Conservation (phyloP, 2,329 filamentous ascomycete genomes). For the Botrytis deweyae region DNA sequence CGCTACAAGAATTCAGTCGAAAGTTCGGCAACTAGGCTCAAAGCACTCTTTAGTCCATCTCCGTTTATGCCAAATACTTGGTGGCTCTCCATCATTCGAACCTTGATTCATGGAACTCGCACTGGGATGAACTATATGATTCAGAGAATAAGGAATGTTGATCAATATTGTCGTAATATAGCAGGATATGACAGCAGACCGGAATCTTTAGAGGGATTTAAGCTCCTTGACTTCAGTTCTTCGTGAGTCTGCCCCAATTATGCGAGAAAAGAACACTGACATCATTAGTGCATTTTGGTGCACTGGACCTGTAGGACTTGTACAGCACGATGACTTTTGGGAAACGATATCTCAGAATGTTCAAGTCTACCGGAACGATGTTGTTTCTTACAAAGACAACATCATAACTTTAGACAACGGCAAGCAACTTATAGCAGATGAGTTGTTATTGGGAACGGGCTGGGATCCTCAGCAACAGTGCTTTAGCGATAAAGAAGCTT, state of each 20-base stretch:
- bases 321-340: constrained; percentile 36
- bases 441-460: constrained; percentile 1
- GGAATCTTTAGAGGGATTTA: not conserved
- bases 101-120: not conserved
- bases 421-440: not conserved
- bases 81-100: constrained; percentile 1
- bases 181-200: constrained; percentile 8
- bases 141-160: not conserved
- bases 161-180: constrained; percentile 4
- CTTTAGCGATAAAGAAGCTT: not conserved
- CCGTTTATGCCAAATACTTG: constrained; percentile 7
- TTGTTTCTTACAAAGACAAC: constrained; percentile 22
- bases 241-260: not conserved
- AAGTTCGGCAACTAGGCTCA: constrained; percentile 2
- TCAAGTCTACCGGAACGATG: constrained; percentile 17
- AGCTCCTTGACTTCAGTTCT: constrained; percentile 1
- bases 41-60: constrained; percentile 16
- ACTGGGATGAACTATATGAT: constrained; percentile 12
- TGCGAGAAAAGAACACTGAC: not conserved
- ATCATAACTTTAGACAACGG: not conserved
- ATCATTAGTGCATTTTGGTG: constrained; percentile 31
- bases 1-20: constrained; percentile 25
- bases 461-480: not conserved
- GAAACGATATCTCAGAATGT: constrained; percentile 33
- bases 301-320: constrained; percentile 35